Conservation (phyloP, 169 alveolate species). For the Eimeria tenella region DNA sequence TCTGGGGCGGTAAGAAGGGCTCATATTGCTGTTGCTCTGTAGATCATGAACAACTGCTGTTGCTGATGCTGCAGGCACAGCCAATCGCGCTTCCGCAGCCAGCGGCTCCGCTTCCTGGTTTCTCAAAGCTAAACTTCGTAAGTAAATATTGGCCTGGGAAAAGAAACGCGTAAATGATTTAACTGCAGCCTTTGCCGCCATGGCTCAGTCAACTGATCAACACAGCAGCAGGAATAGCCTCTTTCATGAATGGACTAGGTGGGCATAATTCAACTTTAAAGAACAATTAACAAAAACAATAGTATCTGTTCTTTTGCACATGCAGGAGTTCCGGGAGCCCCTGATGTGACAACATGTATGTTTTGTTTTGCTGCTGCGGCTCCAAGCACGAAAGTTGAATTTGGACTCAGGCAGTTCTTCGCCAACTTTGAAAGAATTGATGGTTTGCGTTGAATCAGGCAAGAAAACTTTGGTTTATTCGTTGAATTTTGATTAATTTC, state of each 20-base stretch:
- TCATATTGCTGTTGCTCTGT: not conserved
- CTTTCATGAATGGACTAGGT: conserved; percentile 41
- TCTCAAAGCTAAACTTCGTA: not conserved
- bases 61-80: not conserved
- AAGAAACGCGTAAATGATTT: not conserved
- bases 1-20: not conserved
- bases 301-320: not conserved
- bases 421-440: conserved; percentile 1
- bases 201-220: conserved; percentile 59
- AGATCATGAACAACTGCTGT: not conserved
- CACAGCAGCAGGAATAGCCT: conserved; percentile 43
- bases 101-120: not conserved
- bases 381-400: not conserved
- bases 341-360: conserved; percentile 7
- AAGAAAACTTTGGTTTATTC: not conserved
- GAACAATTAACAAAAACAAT: not conserved
- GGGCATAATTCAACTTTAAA: not conserved
- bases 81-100: not conserved
- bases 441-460: conserved; percentile 32
- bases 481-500: not conserved
- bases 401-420: not conserved
- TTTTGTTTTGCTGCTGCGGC: not conserved
- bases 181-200: conserved; percentile 50
- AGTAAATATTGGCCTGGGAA: not conserved
- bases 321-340: conserved; percentile 18